Evolutionary conservation across 2,329 filamentous ascomycete species (phyloP), one percentile per base, ranked within the genome.

Genomic region (Neofusicoccum ribis): DNA sequence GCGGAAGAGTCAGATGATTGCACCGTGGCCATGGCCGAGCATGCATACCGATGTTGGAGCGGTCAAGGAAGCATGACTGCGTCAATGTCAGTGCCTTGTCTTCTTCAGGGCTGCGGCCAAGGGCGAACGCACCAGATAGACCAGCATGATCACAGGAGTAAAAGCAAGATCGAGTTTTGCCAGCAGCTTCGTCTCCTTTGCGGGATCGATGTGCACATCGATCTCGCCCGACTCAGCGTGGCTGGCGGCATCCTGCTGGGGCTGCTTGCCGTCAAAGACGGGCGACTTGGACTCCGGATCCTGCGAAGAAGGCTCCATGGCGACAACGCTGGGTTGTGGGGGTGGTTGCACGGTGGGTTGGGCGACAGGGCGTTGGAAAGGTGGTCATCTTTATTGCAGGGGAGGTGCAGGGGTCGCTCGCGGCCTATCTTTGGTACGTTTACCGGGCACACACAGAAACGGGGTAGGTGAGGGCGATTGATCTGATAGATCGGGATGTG

Each of bases 81-180:
- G 6, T 27, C 12, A 20, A 23, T 31, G 20, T 43, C 12, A 56
- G 52, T 34, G 49, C 14, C 43, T 12, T 39, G 52, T 23, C 5
- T n/a, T 9, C 5, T n/a, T 5, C 11, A 9, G 12, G n/a, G 8
- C 15, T 15, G 23, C 41, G 11, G 6, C 36, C 12, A 23, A 20
- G 12, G 27, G 14, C 23, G n/a, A 43, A 23, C 47, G 31, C 27
- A 64, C 79, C 20, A 88, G 70, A 67, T 86, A 88, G 4, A 86
- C 78, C 52, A 85, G 72, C 80, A 85, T 85, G 65, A 87, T 83
- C 63, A 86, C 80, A 0, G 83, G 83, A 4, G 81, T 78, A 59
- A 85, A 80, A 3, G 77, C 77, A 3, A 80, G 50, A 63, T 85
- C 83, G 11, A 85, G 73, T 66, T 84, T 84, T 20, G 75, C 71